Evolutionary conservation across 2,329 filamentous ascomycete species (phyloP).

Genomic region (Apiospora malaysiana): DNA sequence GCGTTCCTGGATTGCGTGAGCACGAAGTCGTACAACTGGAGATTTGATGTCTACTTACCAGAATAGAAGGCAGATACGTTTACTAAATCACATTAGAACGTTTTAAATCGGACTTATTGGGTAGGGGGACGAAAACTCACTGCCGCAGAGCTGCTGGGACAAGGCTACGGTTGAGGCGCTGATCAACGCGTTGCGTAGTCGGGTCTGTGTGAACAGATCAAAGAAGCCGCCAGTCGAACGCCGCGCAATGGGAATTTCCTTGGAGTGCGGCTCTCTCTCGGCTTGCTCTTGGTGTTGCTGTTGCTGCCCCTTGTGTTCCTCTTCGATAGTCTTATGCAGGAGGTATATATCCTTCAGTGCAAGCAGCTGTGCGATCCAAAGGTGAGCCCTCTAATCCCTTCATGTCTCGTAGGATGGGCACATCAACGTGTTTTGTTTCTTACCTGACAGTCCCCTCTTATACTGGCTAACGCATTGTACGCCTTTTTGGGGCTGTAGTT

Average conservation of each 20-base stretch:
- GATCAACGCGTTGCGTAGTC: conserved; percentile 39
- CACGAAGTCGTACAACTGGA: no score
- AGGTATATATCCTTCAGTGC: conserved; percentile 47
- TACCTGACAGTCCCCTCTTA: conserved; percentile 42
- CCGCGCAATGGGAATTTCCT: no score
- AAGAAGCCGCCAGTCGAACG: not conserved
- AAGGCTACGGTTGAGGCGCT: conserved; percentile 41
- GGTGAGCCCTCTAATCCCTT: not conserved
- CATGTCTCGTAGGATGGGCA: no score
- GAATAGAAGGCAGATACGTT: conserved; percentile 54
- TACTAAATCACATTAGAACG: conserved; percentile 35
- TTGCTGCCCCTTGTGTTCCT: not conserved
- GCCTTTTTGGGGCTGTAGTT: conserved; percentile 30
- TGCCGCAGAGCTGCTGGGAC: conserved; percentile 43
- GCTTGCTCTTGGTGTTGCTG: not conserved
- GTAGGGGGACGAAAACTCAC: conserved; percentile 31
- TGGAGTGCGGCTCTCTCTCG: not conserved
- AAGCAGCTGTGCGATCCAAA: conserved; percentile 36
- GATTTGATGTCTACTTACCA: conserved; percentile 32
- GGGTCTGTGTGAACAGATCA: conserved; percentile 33
- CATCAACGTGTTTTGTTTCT: not conserved
- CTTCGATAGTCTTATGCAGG: conserved; percentile 36
- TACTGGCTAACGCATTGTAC: conserved; percentile 33
- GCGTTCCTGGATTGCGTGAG: conserved; percentile 27
- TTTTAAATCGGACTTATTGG: conserved; percentile 26